Base-by-base conservation (phyloP, 2,329 filamentous ascomycete species). In the Lojkania enalia region DNA sequence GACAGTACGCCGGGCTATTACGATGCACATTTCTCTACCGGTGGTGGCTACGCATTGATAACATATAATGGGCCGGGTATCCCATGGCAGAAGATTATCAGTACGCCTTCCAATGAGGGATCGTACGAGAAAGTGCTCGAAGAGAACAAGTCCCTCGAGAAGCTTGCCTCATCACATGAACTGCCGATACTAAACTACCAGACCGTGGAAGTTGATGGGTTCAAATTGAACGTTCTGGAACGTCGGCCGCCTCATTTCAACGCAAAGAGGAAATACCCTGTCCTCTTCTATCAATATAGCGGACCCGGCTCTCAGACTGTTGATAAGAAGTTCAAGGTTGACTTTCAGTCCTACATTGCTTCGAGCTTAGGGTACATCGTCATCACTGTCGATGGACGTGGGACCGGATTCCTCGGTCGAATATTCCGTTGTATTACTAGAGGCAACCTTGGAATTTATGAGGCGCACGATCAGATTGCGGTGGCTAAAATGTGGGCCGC, bases 271-370 rank as follows among this genome's bases (percentile, higher is more conserved):
- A 84, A 87, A 64, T 97, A 99, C 58, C 94, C 94, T 0, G 90
- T 99, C 1, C 80, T 99, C 3, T 99, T 99, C 77, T 86, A 88
- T 61, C 85, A 96, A 47, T 99, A 99, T 74, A 92, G 89, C 18
- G 94, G 94, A 0, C 94, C 94, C 0, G 89, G 87, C n/a, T 96
- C 90, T 14, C 95, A 99, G 67, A 82, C 81, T 5, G 94, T 99
- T 2, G 78, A 82, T 58, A 91, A 92, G 66, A 80, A 72, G 44
- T 99, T 96, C 72, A 71, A 69, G 7, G 83, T 99, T 47, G 88
- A 96, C 66, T 99, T 95, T 67, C 90, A 97, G 65, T 82, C 89
- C 5, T 97, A 94, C 64, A 76, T 96, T 31, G 90, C 94, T 21
- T 86, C 89, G 0, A 83, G 77, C 15, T 79, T 99, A 1, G 92